These are phyloP conservation scores for Neurospora sp. DNA, from an alignment of 495 filamentous ascomycete species.

Conservation along the genomic window DNA sequence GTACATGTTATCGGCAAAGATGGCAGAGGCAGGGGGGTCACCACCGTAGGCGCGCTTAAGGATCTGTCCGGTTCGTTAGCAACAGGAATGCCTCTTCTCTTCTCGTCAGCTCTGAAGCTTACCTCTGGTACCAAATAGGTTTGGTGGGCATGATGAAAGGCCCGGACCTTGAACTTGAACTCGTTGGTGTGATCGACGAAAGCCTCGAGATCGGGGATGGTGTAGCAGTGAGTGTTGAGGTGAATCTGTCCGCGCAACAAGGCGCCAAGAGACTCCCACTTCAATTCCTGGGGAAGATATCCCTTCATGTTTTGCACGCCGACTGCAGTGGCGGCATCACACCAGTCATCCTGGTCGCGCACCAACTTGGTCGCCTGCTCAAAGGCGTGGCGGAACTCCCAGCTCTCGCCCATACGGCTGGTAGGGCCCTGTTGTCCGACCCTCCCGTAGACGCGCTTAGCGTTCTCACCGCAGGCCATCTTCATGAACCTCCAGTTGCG, in stretches of 20 bases:
- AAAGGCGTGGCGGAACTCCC: constrained; percentile 53
- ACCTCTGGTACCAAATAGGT: constrained; percentile 51
- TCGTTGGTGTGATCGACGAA: constrained; percentile 54
- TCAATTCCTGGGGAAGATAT: constrained; percentile 43
- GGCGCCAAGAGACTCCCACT: constrained; percentile 48
- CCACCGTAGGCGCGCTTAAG: constrained; percentile 41
- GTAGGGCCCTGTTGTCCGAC: constrained; percentile 29
- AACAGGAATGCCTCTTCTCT: background rate
- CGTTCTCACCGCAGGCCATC: constrained; percentile 64
- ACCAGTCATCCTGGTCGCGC: constrained; percentile 51
- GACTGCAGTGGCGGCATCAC: constrained; percentile 35
- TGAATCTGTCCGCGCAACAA: constrained; percentile 50
- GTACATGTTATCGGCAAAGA: constrained; percentile 54
- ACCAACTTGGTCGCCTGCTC: constrained; percentile 43
- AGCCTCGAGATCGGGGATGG: constrained; percentile 52
- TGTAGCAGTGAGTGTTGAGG: constrained; percentile 59
- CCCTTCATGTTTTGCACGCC: constrained; percentile 28
- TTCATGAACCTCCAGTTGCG: constrained; percentile 52
- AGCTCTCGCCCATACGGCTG: constrained; percentile 50
- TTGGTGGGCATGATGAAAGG: constrained; percentile 57
- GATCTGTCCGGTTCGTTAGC: constrained; percentile 18
- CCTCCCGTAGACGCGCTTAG: constrained; percentile 43
- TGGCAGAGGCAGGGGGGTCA: constrained; percentile 33
- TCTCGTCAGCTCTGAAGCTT: background rate
- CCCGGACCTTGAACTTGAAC: constrained; percentile 50